Percentiles rank a stretch among this genome's conserved stretches.
Evolutionary conservation across 768 basidiomycete genomes (phyloP).

Genomic region (Phanerochaete sordida): DNA sequence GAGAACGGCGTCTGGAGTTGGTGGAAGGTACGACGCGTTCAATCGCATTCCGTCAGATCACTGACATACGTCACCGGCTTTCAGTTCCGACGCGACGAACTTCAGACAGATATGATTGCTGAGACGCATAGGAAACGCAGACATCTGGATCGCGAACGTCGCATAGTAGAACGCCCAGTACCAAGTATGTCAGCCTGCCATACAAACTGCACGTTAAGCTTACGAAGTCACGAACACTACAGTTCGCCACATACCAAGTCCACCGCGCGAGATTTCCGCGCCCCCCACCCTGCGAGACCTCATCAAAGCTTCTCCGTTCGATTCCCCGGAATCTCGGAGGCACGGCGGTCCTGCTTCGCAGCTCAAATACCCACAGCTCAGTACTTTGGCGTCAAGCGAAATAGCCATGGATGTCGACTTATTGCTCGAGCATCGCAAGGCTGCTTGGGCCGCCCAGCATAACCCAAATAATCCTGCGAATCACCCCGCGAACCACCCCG

Average conservation of each 20-base stretch:
- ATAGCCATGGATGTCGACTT: slow-evolving; percentile 29
- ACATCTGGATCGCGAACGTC: slow-evolving; percentile 79
- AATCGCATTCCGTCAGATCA: background rate
- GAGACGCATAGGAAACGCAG: slow-evolving; percentile 86
- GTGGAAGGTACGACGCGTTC: slow-evolving; percentile 68
- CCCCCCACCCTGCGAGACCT: slow-evolving; percentile 68
- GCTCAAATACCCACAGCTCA: slow-evolving; percentile 28
- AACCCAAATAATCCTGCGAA: no score
- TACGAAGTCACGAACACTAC: background rate
- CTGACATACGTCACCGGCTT: background rate
- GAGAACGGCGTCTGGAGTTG: slow-evolving; percentile 82
- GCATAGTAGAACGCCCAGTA: slow-evolving; percentile 71
- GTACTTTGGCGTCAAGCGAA: slow-evolving; percentile 25
- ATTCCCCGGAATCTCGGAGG: slow-evolving; percentile 21
- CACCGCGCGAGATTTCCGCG: slow-evolving; percentile 46
- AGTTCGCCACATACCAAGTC: slow-evolving; percentile 63
- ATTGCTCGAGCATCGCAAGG: slow-evolving; percentile 23
- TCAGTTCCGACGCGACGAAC: slow-evolving; percentile 70
- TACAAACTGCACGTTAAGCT: slow-evolving; percentile 1
- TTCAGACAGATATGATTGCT: slow-evolving; percentile 86
- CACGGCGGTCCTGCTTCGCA: slow-evolving; percentile 7
- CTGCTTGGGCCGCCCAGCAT: background rate
- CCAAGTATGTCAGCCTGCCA: slow-evolving; percentile 48
- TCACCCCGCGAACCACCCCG: no score
- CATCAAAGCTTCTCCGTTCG: slow-evolving; percentile 54